Conservation (phyloP, 1,284 basidiomycete genomes). For the Cryptococcus wingfieldii region DNA sequence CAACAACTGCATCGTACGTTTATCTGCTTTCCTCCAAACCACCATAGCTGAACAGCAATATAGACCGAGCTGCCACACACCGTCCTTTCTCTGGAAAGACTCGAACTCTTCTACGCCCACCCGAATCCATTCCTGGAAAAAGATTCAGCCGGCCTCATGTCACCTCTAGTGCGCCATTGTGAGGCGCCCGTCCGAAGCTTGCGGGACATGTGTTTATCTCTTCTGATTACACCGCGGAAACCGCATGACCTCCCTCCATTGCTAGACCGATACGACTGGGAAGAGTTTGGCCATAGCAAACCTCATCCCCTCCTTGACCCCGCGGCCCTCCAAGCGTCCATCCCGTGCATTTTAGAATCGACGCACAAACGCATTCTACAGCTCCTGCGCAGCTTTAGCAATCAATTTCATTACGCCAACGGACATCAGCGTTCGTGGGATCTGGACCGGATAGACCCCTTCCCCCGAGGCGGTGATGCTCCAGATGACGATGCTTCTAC, state of each 20-base stretch:
- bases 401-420: not conserved
- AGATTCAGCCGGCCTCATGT: not conserved
- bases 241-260: conserved; percentile 36
- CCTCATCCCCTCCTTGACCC: conserved; percentile 37
- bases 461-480: conserved; percentile 25
- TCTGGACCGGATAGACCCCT: conserved; percentile 15
- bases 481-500: conserved; percentile 39
- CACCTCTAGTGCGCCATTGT: conserved; percentile 16
- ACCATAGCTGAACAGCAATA: not conserved
- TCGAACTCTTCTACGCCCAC: conserved; percentile 23
- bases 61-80: conserved; percentile 44
- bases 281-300: conserved; percentile 11
- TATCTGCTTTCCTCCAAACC: not conserved
- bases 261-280: conserved; percentile 39
- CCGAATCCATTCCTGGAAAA: conserved; percentile 25
- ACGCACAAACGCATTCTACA: conserved; percentile 30
- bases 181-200: conserved; percentile 24
- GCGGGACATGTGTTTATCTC: conserved; percentile 32
- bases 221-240: conserved; percentile 36
- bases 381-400: conserved; percentile 21
- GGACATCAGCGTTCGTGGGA: not conserved
- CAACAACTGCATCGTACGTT: conserved; percentile 44
- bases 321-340: conserved; percentile 16
- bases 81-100: conserved; percentile 32
- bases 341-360: conserved; percentile 17